Base-by-base conservation (phyloP, 2,329 filamentous ascomycete genomes). In the Aspergillus aculeatinus region DNA sequence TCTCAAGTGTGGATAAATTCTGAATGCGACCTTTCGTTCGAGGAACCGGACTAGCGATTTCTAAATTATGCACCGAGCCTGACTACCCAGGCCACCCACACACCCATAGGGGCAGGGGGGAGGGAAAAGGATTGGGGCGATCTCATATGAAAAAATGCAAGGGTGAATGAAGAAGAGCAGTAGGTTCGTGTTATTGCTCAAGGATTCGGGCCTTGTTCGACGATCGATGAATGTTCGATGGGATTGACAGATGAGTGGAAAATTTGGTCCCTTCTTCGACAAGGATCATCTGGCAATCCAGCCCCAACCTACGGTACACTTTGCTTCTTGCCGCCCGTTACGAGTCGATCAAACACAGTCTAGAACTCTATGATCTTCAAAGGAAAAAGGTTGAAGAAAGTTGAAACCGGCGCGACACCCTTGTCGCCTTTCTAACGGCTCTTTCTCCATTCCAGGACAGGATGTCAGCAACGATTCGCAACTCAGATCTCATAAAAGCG, bases 1-100 rank as follows among this genome's bases (percentile, higher is more conserved):
- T 5, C 14, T 16, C 33, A 3, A 12, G 14, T 12, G 12, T 62
- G 55, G 57, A 61, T 57, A 48, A 60, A 60, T 60, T 60, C 48
- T 51, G 61, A 65, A 61, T 39, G 49, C 33, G 35, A 25, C 60
- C 52, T 57, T 57, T 57, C 60, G 53, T 58, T 63, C 62, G 56
- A 59, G 55, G 60, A 29, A 60, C 23, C 52, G 44, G 55, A 59
- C 52, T 60, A 60, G 60, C 54, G 55, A 56, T 51, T 58, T 53
- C 52, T 56, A 55, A 56, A 55, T 55, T 55, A 62, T 60, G 51
- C 57, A 50, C 51, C 25, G 31, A 19, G 14, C 51, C 29, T 35
- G 25, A n/a, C 25, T 53, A 31, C 31, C 51, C 35, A 35, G 50
- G 50, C 21, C n/a, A 23, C 29, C 3, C 7, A 11, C 48, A 7